Evolutionary conservation across 768 basidiomycete genomes (phyloP), one percentile per base, ranked within the genome.

Genomic region (Leucocoprinus leucothites): DNA sequence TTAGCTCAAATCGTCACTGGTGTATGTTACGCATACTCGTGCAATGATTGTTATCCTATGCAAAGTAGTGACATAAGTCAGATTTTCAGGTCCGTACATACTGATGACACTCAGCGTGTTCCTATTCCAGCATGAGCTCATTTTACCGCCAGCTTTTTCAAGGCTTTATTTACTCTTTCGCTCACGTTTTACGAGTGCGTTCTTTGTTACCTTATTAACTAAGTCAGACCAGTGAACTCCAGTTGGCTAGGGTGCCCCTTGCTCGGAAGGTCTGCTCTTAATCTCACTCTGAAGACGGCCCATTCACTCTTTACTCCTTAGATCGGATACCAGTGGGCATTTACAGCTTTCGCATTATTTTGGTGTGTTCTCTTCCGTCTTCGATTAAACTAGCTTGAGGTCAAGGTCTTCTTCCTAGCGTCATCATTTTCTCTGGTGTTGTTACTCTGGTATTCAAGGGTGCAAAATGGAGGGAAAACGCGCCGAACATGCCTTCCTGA

Each of bases 321-420:
- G 68, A 67, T 73, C 45, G 71, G 71, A 16, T 73, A 65, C 44
- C 63, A 73, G 35, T 72, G 67, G 69, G 68, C 70, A n/a, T 73
- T 73, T 40, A 65, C 66, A 2, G 67, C 72, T 24, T 73, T 71
- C 60, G 63, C 69, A 34, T 59, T 36, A 2, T 69, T 73, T 52
- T 71, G 71, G 71, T 70, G 46, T 19, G 64, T 62, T 4, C 9
- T n/a, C 4, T 13, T 62, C 9, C 9, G 13, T 25, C 36, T 31
- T 13, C 1, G 9, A 36, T 24, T 24, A 28, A n/a, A 14, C 3
- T 42, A 42, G 21, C 21, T 26, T 13, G 28, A 16, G 43, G n/a
- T 22, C 21, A 26, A 31, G 51, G 14, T 47, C 41, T 1, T n/a
- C 54, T 24, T 50, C 35, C 11, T 31, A 73, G 71, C 54, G 53